Evolutionary conservation across 495 filamentous ascomycete species (phyloP).

Genomic region (Trichoderma reesei): DNA sequence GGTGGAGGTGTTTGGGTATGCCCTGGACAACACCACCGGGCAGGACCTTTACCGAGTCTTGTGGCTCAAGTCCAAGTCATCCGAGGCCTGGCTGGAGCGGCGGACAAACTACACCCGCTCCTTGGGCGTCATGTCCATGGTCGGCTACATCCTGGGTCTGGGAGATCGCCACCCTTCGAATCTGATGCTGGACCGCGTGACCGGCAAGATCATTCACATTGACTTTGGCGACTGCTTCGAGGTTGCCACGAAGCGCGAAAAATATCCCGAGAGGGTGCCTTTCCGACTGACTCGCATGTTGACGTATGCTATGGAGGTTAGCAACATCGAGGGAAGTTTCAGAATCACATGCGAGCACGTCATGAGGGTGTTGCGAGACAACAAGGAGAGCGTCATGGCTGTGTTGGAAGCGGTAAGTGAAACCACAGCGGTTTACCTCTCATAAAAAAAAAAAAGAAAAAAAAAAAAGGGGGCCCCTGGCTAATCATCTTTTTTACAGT

Average conservation of each 20-base stretch:
- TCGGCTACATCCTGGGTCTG: conserved; percentile 93
- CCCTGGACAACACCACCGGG: conserved; percentile 95
- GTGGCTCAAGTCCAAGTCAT: conserved; percentile 97
- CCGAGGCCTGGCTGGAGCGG: conserved; percentile 92
- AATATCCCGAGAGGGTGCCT: conserved; percentile 94
- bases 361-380: conserved; percentile 91
- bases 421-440: neutral
- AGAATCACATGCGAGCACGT: conserved; percentile 95
- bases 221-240: conserved; percentile 99
- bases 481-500: conserved; percentile 37
- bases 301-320: conserved; percentile 98
- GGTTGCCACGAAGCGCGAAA: conserved; percentile 98
- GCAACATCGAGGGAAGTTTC: conserved; percentile 97
- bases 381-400: conserved; percentile 97
- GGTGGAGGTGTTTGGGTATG: conserved; percentile 97
- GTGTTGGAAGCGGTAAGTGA: conserved; percentile 87
- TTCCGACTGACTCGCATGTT: conserved; percentile 98
- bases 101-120: conserved; percentile 97
- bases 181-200: conserved; percentile 89
- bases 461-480: neutral
- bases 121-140: conserved; percentile 99
- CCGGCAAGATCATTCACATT: conserved; percentile 93
- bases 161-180: conserved; percentile 96
- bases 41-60: conserved; percentile 96
- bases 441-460: neutral